Percentiles rank a stretch among this genome's conserved stretches.
phyloP scores from a whole-genome alignment of 2,329 filamentous ascomycete species.

The Pseudogymnoascus sp. region DNA sequence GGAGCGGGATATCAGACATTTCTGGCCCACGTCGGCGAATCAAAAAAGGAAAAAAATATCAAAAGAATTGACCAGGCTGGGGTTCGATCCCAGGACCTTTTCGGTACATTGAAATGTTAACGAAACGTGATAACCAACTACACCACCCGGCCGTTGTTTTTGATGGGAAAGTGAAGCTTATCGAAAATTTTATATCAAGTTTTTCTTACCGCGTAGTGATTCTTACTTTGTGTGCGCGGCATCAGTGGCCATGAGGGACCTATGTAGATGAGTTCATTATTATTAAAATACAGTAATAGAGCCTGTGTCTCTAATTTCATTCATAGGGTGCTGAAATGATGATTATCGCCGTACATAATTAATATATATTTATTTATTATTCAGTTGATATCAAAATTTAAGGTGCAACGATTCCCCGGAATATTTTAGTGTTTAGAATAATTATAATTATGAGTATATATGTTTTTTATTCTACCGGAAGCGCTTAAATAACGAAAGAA shows the following conservation, averaged over 20 bases:
- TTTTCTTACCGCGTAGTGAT: neutral
- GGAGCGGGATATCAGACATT: neutral
- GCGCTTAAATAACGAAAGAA: too few relatives aligned
- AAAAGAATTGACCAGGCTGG: constrained; percentile 7
- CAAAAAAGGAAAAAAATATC: neutral
- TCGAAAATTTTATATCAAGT: neutral
- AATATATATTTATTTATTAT: neutral
- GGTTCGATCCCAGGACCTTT: constrained; percentile 8
- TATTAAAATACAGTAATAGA: neutral
- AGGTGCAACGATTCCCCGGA: neutral
- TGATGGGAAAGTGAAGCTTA: neutral
- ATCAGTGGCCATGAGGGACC: too few relatives aligned
- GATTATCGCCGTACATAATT: neutral
- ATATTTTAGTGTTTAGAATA: neutral
- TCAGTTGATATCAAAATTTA: neutral
- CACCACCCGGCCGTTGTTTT: constrained; percentile 1
- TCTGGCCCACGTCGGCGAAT: neutral
- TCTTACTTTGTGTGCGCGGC: neutral
- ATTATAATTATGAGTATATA: too few relatives aligned
- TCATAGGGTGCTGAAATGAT: neutral
- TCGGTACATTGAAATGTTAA: constrained; percentile 4
- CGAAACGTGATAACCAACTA: constrained; percentile 8
- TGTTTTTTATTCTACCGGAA: too few relatives aligned
- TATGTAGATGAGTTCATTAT: neutral
- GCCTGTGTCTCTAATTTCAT: neutral